Base-by-base conservation (phyloP, 805 yeast genomes). In the Komagataella pseudopastoris region DNA sequence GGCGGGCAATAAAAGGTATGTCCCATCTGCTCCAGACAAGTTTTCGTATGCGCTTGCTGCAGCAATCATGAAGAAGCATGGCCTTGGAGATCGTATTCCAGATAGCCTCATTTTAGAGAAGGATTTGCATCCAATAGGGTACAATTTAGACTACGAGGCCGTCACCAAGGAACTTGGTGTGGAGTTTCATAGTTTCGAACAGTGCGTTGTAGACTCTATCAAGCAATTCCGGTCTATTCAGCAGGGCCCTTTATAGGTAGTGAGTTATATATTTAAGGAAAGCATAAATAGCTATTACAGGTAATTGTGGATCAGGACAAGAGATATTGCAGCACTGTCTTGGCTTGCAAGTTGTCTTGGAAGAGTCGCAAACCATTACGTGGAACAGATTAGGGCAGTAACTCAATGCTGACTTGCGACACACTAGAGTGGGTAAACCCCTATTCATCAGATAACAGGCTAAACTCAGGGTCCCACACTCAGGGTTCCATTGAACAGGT, bases 181-280 rank as follows among this genome's bases (percentile, higher is more conserved):
- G 49, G 59, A 65, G 20, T 71, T 68, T 54, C 68, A 63, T 50
- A 58, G 59, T 16, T 63, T 76, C 51, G 66, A 72, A 52, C 58
- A 65, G 10, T 58, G 74, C 2, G 67, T 78, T 8, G 60, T 61
- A 36, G 79, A 76, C 54, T 63, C 77, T 8, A 63, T 71, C 24
- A 56, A 59, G 18, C 80, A 74, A 61, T 63, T 75, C 22, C 44
- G 46, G 23, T 20, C 46, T 24, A 48, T 48, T 30, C 39, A 30
- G 6, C 39, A 10, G n/a, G 39, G 39, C 1, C 39, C 49, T 30
- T 30, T 30, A 30, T 30, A 30, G 12, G 39, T 30, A 8, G 39
- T 8, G 39, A 30, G 36, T 7, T 14, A 30, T 30, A 30, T 30
- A 30, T 10, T 30, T 12, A 30, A 30, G 6, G 39, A 8, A 30